A percentile compares a stretch with the other conserved stretches of the same genome.
These are phyloP conservation scores for Fusarium sulawesiense DNA, from an alignment of 2,329 filamentous ascomycete species.

Conservation along the genomic window DNA sequence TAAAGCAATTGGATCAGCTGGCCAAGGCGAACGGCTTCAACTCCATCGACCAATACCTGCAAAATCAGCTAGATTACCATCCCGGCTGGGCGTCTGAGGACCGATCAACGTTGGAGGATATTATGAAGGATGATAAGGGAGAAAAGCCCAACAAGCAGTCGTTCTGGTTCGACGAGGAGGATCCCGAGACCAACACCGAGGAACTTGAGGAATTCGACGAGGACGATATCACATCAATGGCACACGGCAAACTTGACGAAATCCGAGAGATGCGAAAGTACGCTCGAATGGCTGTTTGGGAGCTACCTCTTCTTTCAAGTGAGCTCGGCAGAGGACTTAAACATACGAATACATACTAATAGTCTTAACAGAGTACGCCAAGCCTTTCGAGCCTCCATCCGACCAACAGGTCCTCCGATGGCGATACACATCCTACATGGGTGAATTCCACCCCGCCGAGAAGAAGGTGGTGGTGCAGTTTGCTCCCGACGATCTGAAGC, in stretches of 20 bases:
- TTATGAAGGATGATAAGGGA: slow-evolving; percentile 48
- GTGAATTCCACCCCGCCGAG: slow-evolving; percentile 89
- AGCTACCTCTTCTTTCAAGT: slow-evolving; percentile 92
- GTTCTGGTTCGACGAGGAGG: slow-evolving; percentile 64
- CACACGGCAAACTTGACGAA: slow-evolving; percentile 87
- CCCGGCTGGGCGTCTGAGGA: slow-evolving; percentile 50
- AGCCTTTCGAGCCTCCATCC: slow-evolving; percentile 80
- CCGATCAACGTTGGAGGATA: slow-evolving; percentile 48
- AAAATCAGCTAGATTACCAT: slow-evolving; percentile 44
- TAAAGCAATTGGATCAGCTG: slow-evolving; percentile 51
- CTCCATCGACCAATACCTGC: slow-evolving; percentile 50
- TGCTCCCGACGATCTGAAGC: slow-evolving; percentile 75
- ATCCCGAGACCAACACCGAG: slow-evolving; percentile 60
- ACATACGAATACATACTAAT: slow-evolving; percentile 19
- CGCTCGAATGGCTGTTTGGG: slow-evolving; percentile 88
- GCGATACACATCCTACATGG: slow-evolving; percentile 97
- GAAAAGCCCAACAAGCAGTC: slow-evolving; percentile 52
- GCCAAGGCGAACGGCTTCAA: slow-evolving; percentile 51
- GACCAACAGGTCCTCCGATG: slow-evolving; percentile 82
- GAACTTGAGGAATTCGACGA: slow-evolving; percentile 75
- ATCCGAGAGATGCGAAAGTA: slow-evolving; percentile 91
- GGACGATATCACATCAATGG: slow-evolving; percentile 85
- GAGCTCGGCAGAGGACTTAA: slow-evolving; percentile 54
- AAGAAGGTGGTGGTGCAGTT: slow-evolving; percentile 97
- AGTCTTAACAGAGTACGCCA: slow-evolving; percentile 75